Conservation (phyloP, 345 rosid species). For the Salix arbutifolia region DNA sequence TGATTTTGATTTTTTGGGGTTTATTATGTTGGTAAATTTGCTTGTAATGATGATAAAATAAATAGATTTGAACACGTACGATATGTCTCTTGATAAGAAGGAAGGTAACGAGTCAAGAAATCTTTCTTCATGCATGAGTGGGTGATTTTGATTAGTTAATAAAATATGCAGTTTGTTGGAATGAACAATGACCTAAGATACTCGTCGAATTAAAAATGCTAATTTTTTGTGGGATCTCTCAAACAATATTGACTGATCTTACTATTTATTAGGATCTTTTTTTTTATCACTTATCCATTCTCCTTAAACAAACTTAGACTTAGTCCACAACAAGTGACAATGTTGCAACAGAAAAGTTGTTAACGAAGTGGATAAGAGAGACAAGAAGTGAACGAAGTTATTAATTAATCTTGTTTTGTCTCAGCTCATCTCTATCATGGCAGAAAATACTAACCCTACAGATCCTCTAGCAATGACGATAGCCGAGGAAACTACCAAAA, state of each 20-base stretch:
- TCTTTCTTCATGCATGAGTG: no score
- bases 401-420: no score
- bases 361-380: no score
- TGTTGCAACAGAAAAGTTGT: not conserved
- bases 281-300: not conserved
- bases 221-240: slow-evolving; percentile 1
- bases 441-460: not conserved
- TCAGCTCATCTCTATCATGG: not conserved
- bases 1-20: no score
- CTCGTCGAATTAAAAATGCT: not conserved
- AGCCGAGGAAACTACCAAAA: not conserved
- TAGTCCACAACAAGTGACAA: not conserved
- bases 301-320: slow-evolving; percentile 2
- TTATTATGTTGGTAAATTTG: no score
- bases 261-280: not conserved
- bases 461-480: not conserved
- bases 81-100: no score
- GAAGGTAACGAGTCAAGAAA: no score
- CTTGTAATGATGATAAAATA: no score
- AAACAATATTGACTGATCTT: not conserved
- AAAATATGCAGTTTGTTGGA: no score
- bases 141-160: no score
- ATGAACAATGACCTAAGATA: no score
- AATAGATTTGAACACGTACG: no score
- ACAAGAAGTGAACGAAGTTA: not conserved